Evolutionary conservation across 2,329 filamentous ascomycete genomes (phyloP), one percentile per base, ranked within the genome.

Genomic region (Phaeosphaeriaceae sp.): DNA sequence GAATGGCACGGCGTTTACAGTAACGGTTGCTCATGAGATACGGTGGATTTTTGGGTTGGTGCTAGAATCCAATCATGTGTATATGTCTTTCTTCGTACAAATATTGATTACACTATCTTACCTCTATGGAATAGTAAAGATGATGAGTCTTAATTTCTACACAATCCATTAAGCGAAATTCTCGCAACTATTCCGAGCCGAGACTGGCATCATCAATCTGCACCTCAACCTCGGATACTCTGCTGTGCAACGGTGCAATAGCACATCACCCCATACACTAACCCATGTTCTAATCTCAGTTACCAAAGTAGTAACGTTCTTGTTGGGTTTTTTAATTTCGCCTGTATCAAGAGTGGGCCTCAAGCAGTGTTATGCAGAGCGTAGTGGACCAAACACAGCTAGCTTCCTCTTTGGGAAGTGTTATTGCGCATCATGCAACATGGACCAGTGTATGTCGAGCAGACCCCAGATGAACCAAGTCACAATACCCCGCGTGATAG

Each of bases 381-480:
- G 7, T 26, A 26, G 23, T 11, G 23, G 23, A n/a, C 23, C 23
- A 26, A 26, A 26, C 23, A 26, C 23, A 6, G 23, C 6, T 26
- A 60, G 56, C 62, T 65, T 61, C 62, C 61, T 52, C 17, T 53
- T 63, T 32, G n/a, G 60, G 62, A 37, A 59, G 40, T 20, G 17
- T 20, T 11, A 3, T 26, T 53, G 51, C 53, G 51, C 36, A 58
- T 55, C 53, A 54, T 54, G 51, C 36, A 45, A 41, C 43, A 41
- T 49, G 42, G 30, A 12, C 37, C 36, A 38, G 53, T n/a, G n/a
- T 61, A 58, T 60, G 52, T 47, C 41, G 33, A 47, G 29, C 33
- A 35, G 29, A n/a, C 50, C 38, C 47, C 49, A 36, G 52, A 52
- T 58, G 50, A 49, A 39, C 35, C 13, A 30, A 26, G 17, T 9